phyloP scores from a whole-genome alignment of 2,329 filamentous ascomycete species.

The Aspergillus sp. region DNA sequence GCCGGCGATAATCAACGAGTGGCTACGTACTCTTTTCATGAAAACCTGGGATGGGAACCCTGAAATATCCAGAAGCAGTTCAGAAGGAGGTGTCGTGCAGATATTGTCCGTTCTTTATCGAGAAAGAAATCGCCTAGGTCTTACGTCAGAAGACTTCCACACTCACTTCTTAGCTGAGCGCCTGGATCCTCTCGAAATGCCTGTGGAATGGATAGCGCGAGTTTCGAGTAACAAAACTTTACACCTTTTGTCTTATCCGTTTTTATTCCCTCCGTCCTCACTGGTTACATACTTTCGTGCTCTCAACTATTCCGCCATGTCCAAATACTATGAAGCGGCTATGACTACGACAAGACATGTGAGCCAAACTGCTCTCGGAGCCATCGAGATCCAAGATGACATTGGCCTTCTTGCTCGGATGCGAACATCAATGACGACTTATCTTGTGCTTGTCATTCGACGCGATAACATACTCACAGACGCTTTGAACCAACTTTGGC shows the following conservation, averaged over 20 bases:
- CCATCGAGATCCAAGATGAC: constrained; percentile 55
- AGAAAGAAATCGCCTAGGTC: constrained; percentile 65
- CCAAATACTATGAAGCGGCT: constrained; percentile 70
- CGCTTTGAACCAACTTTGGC: constrained; percentile 86
- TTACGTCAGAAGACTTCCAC: constrained; percentile 69
- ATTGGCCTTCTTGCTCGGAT: constrained; percentile 63
- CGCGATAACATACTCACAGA: constrained; percentile 68
- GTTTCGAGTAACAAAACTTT: constrained; percentile 61
- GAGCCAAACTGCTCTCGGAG: constrained; percentile 45
- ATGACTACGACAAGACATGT: constrained; percentile 48
- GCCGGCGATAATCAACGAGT: constrained; percentile 42
- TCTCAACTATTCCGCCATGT: constrained; percentile 87
- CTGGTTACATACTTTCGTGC: constrained; percentile 83
- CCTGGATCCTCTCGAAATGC: constrained; percentile 72
- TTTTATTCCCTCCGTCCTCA: constrained; percentile 71
- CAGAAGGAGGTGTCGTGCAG: constrained; percentile 74
- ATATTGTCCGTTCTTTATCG: constrained; percentile 72
- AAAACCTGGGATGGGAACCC: constrained; percentile 78
- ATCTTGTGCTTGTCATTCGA: constrained; percentile 68
- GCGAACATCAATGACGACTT: constrained; percentile 67
- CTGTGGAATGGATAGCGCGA: constrained; percentile 68
- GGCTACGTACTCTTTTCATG: constrained; percentile 66
- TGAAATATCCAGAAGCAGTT: constrained; percentile 66
- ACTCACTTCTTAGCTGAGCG: constrained; percentile 74
- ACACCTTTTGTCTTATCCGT: constrained; percentile 78